These are phyloP conservation scores for Cylindrodendrum hubeiense DNA, from an alignment of 2,329 filamentous ascomycete species.

Conservation along the genomic window DNA sequence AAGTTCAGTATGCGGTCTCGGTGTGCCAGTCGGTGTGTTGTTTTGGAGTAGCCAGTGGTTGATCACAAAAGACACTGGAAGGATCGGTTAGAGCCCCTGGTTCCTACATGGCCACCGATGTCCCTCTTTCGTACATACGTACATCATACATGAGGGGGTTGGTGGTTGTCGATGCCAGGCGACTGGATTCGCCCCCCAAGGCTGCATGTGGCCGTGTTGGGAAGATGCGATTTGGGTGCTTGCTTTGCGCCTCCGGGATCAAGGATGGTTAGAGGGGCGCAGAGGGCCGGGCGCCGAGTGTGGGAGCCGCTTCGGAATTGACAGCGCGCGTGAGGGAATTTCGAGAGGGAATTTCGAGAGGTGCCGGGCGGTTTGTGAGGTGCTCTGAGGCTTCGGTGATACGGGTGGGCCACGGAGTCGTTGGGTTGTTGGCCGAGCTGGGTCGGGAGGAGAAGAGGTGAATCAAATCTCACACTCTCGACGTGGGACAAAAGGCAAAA, in stretches of 20 bases:
- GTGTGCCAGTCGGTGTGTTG: conserved; percentile 16
- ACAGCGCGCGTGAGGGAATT: conserved; percentile 14
- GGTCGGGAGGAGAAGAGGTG: background rate
- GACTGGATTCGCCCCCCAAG: conserved; percentile 4
- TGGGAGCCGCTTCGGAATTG: conserved; percentile 9
- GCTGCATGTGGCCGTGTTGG: conserved; percentile 22
- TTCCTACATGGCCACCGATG: conserved; percentile 15
- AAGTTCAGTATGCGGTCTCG: conserved; percentile 13
- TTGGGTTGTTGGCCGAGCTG: background rate
- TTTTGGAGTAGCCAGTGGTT: background rate
- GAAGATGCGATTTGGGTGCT: background rate
- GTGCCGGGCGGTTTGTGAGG: background rate
- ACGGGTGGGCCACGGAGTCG: background rate
- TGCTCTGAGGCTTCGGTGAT: background rate
- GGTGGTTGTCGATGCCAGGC: background rate
- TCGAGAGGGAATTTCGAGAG: conserved; percentile 13
- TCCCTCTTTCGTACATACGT: conserved; percentile 11
- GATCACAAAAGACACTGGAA: background rate
- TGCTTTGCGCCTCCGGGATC: background rate
- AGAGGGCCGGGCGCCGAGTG: background rate
- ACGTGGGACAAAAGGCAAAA: background rate
- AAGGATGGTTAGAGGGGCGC: conserved; percentile 6
- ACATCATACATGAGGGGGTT: conserved; percentile 1
- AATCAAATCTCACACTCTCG: background rate
- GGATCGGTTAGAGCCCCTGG: conserved; percentile 11